Evolutionary conservation across 169 alveolate species (phyloP).

Genomic region (Cryptosporidium bovis): DNA sequence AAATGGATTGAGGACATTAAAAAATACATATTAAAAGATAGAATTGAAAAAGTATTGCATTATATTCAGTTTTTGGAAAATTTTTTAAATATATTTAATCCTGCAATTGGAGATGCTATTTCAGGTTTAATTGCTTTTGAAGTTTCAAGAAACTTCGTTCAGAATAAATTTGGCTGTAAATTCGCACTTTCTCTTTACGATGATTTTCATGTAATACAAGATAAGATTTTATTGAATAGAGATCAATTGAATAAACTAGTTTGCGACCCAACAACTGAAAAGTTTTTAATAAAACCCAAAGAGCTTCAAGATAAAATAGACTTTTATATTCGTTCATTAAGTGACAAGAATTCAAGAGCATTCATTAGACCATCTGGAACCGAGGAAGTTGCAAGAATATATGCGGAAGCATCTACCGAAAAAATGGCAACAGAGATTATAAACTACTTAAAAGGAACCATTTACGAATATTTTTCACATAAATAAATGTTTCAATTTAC

Average conservation of each 20-base stretch:
- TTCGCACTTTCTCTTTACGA: conserved; percentile 80
- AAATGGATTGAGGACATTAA: conserved; percentile 78
- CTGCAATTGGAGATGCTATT: conserved; percentile 89
- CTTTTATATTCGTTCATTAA: conserved; percentile 70
- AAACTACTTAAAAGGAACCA: conserved; percentile 21
- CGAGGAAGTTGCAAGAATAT: conserved; percentile 86
- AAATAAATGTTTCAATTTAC: no score
- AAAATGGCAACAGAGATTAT: conserved; percentile 79
- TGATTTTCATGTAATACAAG: conserved; percentile 82
- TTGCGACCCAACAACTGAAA: conserved; percentile 75
- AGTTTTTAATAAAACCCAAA: conserved; percentile 77
- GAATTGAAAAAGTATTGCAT: neutral
- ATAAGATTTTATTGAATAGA: conserved; percentile 73
- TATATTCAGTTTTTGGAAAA: neutral
- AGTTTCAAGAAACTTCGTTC: conserved; percentile 76
- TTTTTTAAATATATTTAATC: conserved; percentile 78
- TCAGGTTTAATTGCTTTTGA: conserved; percentile 86
- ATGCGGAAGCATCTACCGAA: conserved; percentile 84
- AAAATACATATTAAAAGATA: conserved; percentile 45
- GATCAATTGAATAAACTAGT: conserved; percentile 31
- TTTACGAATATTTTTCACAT: conserved; percentile 24
- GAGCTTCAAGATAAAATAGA: conserved; percentile 84
- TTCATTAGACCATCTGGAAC: conserved; percentile 90
- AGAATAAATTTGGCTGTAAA: conserved; percentile 78
- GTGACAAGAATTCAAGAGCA: conserved; percentile 79